Conservation (phyloP, 2,329 filamentous ascomycete genomes). For the Nemania serpens region DNA sequence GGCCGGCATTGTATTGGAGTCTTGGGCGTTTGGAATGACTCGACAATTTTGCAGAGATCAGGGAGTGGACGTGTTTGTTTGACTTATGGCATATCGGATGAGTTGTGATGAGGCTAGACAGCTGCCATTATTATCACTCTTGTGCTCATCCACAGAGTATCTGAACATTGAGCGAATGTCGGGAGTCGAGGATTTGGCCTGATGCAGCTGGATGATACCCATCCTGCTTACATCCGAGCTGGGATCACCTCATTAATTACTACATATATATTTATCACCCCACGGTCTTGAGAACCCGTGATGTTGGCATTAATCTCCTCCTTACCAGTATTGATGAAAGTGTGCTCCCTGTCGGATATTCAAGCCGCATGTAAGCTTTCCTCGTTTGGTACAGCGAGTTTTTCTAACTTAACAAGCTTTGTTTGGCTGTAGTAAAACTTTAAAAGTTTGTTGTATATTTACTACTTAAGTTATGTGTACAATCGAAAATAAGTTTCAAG, state of each 20-base stretch:
- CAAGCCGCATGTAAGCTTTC: too few species aligned
- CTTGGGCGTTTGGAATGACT: conserved; percentile 12
- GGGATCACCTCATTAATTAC: not conserved
- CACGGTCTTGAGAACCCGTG: not conserved
- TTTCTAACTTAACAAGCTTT: too few species aligned
- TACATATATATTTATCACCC: not conserved
- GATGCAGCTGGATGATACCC: not conserved
- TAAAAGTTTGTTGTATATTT: too few species aligned
- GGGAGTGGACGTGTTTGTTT: conserved; percentile 2
- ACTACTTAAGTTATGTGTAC: too few species aligned
- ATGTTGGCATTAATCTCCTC: not conserved
- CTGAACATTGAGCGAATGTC: not conserved
- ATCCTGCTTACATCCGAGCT: not conserved
- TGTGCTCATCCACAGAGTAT: not conserved
- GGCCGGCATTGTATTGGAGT: conserved; percentile 17
- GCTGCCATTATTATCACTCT: conserved; percentile 7
- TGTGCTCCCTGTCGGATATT: too few species aligned
- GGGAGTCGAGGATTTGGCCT: not conserved
- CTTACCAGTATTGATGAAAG: not conserved
- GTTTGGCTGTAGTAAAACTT: not conserved
- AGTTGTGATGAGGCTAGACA: not conserved
- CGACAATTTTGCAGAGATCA: not conserved
- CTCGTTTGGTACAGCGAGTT: too few species aligned
- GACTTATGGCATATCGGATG: not conserved
- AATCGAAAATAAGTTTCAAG: too few species aligned